These are phyloP conservation scores for Melaleuca alternifolia DNA, from an alignment of 345 rosid species.

Conservation along the genomic window DNA sequence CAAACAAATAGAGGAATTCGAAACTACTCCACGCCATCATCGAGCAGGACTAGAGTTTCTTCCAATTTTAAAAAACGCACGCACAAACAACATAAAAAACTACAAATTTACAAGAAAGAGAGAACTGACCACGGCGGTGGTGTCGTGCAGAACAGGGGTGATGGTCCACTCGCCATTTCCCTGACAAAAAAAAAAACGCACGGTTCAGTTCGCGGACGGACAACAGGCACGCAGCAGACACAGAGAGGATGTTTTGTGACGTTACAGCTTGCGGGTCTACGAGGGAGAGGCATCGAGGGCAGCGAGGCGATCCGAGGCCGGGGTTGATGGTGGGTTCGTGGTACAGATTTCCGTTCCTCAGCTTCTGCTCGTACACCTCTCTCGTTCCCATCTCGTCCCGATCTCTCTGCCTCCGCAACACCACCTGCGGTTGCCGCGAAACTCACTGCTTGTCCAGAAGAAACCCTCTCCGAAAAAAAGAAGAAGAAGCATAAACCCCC, in stretches of 20 bases:
- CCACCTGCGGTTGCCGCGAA: not conserved
- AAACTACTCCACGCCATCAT: not conserved
- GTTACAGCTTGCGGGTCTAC: slow-evolving; percentile 50
- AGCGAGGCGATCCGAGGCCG: slow-evolving; percentile 85
- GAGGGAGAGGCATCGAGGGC: slow-evolving; percentile 94
- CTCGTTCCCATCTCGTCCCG: slow-evolving; percentile 57
- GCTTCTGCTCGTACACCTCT: slow-evolving; percentile 81
- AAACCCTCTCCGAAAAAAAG: not conserved
- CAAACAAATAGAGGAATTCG: not conserved
- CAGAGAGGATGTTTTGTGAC: not conserved
- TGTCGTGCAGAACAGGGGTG: slow-evolving; percentile 74
- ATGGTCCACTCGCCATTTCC: slow-evolving; percentile 69
- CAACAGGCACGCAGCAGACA: not conserved
- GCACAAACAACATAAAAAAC: not conserved
- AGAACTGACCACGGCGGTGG: slow-evolving; percentile 72
- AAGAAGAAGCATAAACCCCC: not conserved
- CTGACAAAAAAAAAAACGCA: slow-evolving; percentile 14
- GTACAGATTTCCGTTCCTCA: slow-evolving; percentile 51
- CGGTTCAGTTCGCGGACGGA: not conserved
- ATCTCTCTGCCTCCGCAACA: not conserved
- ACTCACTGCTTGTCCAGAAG: not conserved
- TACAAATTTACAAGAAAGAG: not conserved
- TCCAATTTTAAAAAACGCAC: not conserved
- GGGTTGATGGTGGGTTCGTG: slow-evolving; percentile 87
- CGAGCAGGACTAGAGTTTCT: not conserved